A percentile compares a stretch with the other conserved stretches of the same genome.
These are phyloP conservation scores for Phytopythium chamaehyphon DNA, from an alignment of 352 stramenopile genomes.

Conservation along the genomic window DNA sequence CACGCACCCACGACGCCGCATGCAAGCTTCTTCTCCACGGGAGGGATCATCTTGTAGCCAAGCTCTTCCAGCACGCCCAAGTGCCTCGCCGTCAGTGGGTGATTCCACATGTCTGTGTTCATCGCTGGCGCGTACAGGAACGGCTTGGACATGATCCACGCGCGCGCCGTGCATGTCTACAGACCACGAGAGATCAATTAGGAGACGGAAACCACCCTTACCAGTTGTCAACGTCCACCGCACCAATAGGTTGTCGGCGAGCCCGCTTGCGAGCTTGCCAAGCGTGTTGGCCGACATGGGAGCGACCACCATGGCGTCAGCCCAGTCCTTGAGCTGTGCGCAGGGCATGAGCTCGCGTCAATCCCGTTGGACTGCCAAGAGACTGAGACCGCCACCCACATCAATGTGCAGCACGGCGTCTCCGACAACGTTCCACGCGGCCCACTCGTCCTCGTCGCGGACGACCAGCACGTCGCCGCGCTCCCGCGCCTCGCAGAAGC, in stretches of 20 bases:
- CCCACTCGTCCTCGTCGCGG: slow-evolving; percentile 82
- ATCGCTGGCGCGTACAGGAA: slow-evolving; percentile 94
- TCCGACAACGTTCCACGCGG: slow-evolving; percentile 67
- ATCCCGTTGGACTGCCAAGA: not conserved
- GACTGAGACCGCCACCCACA: slow-evolving; percentile 21
- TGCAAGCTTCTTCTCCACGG: slow-evolving; percentile 91
- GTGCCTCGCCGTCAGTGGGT: slow-evolving; percentile 89
- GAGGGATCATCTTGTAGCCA: slow-evolving; percentile 79
- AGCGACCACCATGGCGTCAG: slow-evolving; percentile 87
- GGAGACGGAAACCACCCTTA: not conserved
- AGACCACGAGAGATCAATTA: slow-evolving; percentile 6
- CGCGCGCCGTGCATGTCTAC: slow-evolving; percentile 88
- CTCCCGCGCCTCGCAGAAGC: slow-evolving; percentile 32
- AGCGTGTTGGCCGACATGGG: slow-evolving; percentile 91
- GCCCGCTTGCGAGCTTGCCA: slow-evolving; percentile 88
- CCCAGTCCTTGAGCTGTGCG: slow-evolving; percentile 92
- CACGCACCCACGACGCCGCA: slow-evolving; percentile 90
- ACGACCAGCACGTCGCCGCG: slow-evolving; percentile 34
- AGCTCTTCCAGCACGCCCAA: slow-evolving; percentile 53
- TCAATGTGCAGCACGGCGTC: slow-evolving; percentile 88
- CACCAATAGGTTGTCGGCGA: slow-evolving; percentile 95
- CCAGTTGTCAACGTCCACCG: too few relatives aligned
- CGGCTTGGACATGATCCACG: slow-evolving; percentile 93
- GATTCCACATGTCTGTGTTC: slow-evolving; percentile 98
- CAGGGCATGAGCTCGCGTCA: not conserved